Evolutionary conservation across 176 grass and related monocot species (phyloP).

Genomic region (Musa beccarii): DNA sequence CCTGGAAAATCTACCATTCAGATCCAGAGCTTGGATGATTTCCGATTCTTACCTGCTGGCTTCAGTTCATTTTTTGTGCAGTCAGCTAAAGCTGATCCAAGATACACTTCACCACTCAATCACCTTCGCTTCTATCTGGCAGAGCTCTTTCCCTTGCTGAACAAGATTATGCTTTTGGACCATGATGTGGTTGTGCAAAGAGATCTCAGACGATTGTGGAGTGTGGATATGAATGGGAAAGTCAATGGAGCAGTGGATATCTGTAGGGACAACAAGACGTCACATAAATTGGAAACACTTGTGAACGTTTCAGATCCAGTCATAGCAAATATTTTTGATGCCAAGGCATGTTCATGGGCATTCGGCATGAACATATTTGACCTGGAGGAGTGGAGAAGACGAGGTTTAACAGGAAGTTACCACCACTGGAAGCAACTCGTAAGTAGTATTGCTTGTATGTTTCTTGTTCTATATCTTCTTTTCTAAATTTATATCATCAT

Average conservation of each 20-base stretch:
- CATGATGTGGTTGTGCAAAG: conserved; percentile 81
- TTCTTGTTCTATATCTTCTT: not conserved
- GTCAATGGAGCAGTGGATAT: conserved; percentile 57
- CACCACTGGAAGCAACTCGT: conserved; percentile 62
- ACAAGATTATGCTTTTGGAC: conserved; percentile 76
- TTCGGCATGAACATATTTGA: conserved; percentile 86
- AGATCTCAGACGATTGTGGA: conserved; percentile 54
- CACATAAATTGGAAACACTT: conserved; percentile 40
- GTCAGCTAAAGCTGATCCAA: conserved; percentile 38
- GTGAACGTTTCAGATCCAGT: conserved; percentile 53
- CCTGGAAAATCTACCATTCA: conserved; percentile 45
- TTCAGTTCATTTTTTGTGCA: conserved; percentile 61
- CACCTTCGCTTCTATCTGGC: conserved; percentile 88
- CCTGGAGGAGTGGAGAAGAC: conserved; percentile 63
- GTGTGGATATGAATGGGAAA: conserved; percentile 53
- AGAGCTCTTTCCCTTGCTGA: conserved; percentile 66
- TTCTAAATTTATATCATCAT: not conserved
- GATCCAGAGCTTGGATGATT: conserved; percentile 49
- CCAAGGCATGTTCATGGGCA: conserved; percentile 56
- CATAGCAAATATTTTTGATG: conserved; percentile 40
- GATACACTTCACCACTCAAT: conserved; percentile 71
- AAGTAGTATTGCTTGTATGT: conserved; percentile 15
- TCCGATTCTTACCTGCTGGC: conserved; percentile 45
- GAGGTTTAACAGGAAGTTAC: conserved; percentile 37
- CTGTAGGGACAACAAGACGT: conserved; percentile 31